Conservation (phyloP, 23 red algal species). For the Chondrus crispus region DNA sequence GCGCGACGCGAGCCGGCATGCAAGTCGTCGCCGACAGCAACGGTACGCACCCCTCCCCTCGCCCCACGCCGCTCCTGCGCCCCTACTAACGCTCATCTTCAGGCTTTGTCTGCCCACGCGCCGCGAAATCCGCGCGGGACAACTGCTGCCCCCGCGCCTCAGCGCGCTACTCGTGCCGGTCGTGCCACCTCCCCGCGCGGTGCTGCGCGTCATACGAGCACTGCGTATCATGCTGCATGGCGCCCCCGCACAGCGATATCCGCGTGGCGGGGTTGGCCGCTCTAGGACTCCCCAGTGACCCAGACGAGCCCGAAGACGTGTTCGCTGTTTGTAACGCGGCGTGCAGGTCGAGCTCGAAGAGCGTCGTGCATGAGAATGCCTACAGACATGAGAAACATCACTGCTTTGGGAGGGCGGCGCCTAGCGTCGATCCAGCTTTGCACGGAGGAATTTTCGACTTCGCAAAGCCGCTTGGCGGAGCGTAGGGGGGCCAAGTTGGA, state of each 20-base stretch:
- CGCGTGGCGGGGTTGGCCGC: not conserved
- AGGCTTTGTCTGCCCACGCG: not conserved
- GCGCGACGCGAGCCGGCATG: not conserved
- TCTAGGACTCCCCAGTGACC: not conserved
- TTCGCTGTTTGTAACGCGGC: constrained; percentile 38
- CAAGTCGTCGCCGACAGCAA: not conserved
- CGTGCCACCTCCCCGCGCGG: not conserved
- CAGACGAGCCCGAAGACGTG: not conserved
- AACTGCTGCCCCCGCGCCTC: not conserved
- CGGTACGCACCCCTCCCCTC: not conserved
- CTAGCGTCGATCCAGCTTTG: constrained; percentile 30
- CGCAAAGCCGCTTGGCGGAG: constrained; percentile 35
- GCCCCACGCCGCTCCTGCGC: not conserved
- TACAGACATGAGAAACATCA: constrained; percentile 48
- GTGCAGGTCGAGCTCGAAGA: constrained; percentile 43
- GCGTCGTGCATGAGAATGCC: constrained; percentile 64
- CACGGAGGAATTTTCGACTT: constrained; percentile 65
- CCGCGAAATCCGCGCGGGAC: not conserved
- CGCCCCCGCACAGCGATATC: not conserved
- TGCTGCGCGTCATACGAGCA: constrained; percentile 45
- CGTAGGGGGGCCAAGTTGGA: too few species aligned
- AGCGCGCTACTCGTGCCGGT: not conserved
- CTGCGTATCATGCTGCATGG: constrained; percentile 67
- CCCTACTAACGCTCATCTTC: not conserved
- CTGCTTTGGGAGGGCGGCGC: constrained; percentile 7